Conservation (phyloP, 2,329 filamentous ascomycete species). For the Paraphaeosphaeria minitans region DNA sequence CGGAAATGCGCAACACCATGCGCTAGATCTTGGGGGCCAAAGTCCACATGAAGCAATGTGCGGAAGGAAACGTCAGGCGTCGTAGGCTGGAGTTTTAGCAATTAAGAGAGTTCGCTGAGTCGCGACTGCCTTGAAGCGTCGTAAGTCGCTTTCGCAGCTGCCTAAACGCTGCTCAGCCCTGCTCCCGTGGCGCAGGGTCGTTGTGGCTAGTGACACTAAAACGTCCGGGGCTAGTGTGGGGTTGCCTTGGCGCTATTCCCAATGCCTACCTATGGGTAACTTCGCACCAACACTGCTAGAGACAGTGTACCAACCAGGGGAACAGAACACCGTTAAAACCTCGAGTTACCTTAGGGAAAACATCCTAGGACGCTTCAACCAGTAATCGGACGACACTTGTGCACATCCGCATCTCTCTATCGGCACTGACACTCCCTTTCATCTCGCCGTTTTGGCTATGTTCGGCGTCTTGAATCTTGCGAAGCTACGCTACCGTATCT, state of each 20-base stretch:
- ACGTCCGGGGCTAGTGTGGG: not conserved
- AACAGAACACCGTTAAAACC: too few species aligned
- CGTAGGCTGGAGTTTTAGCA: not conserved
- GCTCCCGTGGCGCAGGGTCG: not conserved
- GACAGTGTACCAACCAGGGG: too few species aligned
- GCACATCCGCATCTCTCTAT: too few species aligned
- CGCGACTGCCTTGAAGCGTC: slow-evolving; percentile 8
- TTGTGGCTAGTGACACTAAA: slow-evolving; percentile 2
- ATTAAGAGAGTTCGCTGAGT: slow-evolving; percentile 27
- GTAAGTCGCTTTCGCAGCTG: slow-evolving; percentile 18
- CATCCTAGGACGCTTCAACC: too few species aligned
- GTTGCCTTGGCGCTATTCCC: not conserved
- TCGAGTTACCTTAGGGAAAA: too few species aligned
- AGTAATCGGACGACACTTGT: not conserved
- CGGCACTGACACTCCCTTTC: too few species aligned
- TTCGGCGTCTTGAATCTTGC: too few species aligned
- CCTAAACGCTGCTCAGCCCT: slow-evolving; percentile 21
- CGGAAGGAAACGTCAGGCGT: not conserved
- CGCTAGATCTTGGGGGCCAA: slow-evolving; percentile 13
- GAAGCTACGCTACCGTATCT: too few species aligned
- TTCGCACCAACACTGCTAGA: too few species aligned
- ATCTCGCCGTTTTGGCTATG: too few species aligned
- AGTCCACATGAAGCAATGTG: slow-evolving; percentile 24
- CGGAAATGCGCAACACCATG: slow-evolving; percentile 21
- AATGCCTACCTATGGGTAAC: too few species aligned